A percentile compares a stretch with the other conserved stretches of the same genome.
Evolutionary conservation across 202 grass and related monocot species (phyloP).

Genomic region (Saccharum hybrid): DNA sequence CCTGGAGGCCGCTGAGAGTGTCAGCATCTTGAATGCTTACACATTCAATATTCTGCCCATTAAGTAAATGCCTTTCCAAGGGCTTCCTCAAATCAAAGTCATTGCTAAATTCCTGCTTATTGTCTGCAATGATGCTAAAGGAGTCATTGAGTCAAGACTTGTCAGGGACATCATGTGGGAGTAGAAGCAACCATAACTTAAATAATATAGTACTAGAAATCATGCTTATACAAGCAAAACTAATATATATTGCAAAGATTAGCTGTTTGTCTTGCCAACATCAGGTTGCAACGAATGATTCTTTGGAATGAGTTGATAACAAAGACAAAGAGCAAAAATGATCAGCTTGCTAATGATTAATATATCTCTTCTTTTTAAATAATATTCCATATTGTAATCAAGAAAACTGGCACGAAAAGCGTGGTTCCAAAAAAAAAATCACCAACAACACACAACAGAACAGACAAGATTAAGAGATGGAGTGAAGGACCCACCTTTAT

Average conservation of each 20-base stretch:
- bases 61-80: slow-evolving; percentile 77
- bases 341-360: not conserved
- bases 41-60: slow-evolving; percentile 65
- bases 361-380: not conserved
- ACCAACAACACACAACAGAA: not conserved
- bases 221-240: slow-evolving; percentile 7
- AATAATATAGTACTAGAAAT: not conserved
- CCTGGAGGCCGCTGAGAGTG: slow-evolving; percentile 49
- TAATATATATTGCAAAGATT: not conserved
- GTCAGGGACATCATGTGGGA: not conserved
- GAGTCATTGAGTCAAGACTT: not conserved
- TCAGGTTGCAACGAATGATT: not conserved
- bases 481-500: slow-evolving; percentile 47
- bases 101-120: slow-evolving; percentile 77
- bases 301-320: not conserved
- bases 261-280: slow-evolving; percentile 1
- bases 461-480: not conserved
- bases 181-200: not conserved
- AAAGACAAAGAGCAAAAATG: not conserved
- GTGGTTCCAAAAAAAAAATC: slow-evolving; percentile 8
- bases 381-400: not conserved
- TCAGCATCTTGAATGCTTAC: slow-evolving; percentile 68
- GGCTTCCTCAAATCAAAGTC: slow-evolving; percentile 91
- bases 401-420: not conserved
- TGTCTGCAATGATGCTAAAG: slow-evolving; percentile 56